Evolutionary conservation across 352 stramenopile genomes (phyloP).

Genomic region (Pythium catenulatum): DNA sequence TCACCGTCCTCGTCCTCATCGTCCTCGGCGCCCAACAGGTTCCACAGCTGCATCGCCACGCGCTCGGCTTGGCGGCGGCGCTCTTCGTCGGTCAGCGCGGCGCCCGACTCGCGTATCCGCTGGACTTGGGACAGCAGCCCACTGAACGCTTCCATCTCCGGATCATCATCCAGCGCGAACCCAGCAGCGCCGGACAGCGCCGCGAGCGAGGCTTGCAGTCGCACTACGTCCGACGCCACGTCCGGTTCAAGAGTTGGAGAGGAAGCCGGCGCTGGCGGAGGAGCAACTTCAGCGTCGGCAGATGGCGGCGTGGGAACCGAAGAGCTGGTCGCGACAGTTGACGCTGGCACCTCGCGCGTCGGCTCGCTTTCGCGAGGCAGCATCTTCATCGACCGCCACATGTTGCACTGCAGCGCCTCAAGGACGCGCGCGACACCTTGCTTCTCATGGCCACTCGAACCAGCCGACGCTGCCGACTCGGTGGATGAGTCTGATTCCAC

Average conservation of each 20-base stretch:
- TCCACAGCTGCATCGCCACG: constrained; percentile 89
- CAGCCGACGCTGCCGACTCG: no score
- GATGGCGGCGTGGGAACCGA: no score
- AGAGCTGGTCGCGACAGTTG: no score
- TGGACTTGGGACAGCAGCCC: constrained; percentile 81
- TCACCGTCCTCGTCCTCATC: constrained; percentile 30
- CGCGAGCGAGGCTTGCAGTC: constrained; percentile 71
- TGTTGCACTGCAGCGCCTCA: constrained; percentile 87
- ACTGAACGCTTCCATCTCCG: constrained; percentile 81
- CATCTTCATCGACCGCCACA: constrained; percentile 89
- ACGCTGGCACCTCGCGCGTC: constrained; percentile 15
- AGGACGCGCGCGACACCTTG: constrained; percentile 81
- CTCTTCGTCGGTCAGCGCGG: constrained; percentile 77
- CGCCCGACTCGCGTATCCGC: constrained; percentile 77
- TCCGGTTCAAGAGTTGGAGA: neutral
- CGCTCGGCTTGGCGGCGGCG: constrained; percentile 81
- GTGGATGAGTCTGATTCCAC: no score
- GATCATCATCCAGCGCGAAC: constrained; percentile 53
- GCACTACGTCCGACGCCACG: constrained; percentile 53
- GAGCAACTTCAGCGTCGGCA: no score
- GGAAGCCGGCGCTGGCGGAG: neutral
- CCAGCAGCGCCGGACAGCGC: constrained; percentile 57
- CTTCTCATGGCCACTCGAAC: neutral
- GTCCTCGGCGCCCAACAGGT: constrained; percentile 74
- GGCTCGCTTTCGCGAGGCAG: constrained; percentile 20